Conservation (phyloP, 2,329 filamentous ascomycete species). For the Diaporthe helianthi region DNA sequence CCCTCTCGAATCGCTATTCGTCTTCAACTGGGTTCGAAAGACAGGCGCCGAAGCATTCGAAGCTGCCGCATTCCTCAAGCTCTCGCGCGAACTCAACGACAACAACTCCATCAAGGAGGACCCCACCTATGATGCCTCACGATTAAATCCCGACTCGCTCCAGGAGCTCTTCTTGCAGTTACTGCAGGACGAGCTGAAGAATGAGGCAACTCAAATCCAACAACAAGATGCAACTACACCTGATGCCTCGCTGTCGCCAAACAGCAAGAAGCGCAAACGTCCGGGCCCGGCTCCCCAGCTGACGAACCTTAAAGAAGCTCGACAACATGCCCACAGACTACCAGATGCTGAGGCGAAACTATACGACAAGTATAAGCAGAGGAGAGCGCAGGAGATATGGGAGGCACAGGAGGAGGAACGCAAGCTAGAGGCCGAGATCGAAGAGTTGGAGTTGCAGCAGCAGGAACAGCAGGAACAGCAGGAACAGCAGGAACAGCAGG, state of each 20-base stretch:
- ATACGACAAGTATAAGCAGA: slow-evolving; percentile 76
- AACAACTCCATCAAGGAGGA: slow-evolving; percentile 77
- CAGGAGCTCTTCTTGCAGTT: slow-evolving; percentile 79
- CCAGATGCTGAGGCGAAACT: slow-evolving; percentile 75
- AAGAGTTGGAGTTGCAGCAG: slow-evolving; percentile 64
- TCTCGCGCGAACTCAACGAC: slow-evolving; percentile 68
- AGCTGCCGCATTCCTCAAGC: slow-evolving; percentile 44
- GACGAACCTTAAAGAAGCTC: slow-evolving; percentile 70
- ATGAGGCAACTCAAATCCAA: slow-evolving; percentile 45
- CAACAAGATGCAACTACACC: slow-evolving; percentile 35
- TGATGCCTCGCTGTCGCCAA: slow-evolving; percentile 59
- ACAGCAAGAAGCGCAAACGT: slow-evolving; percentile 77
- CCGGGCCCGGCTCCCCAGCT: slow-evolving; percentile 62
- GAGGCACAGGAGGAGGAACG: slow-evolving; percentile 76
- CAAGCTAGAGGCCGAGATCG: slow-evolving; percentile 70
- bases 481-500: neutral
- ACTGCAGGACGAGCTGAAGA: slow-evolving; percentile 74
- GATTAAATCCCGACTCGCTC: slow-evolving; percentile 79
- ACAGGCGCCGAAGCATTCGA: slow-evolving; percentile 43
- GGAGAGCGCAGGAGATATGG: slow-evolving; percentile 72
- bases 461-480: slow-evolving; percentile 43
- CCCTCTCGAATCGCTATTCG: slow-evolving; percentile 45
- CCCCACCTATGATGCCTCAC: slow-evolving; percentile 73
- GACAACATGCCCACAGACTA: slow-evolving; percentile 71
- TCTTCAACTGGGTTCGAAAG: slow-evolving; percentile 44